A percentile compares a stretch with the other conserved stretches of the same genome.
These are phyloP conservation scores for Avena eriantha DNA, from an alignment of 176 grass and related monocot species.

Conservation along the genomic window DNA sequence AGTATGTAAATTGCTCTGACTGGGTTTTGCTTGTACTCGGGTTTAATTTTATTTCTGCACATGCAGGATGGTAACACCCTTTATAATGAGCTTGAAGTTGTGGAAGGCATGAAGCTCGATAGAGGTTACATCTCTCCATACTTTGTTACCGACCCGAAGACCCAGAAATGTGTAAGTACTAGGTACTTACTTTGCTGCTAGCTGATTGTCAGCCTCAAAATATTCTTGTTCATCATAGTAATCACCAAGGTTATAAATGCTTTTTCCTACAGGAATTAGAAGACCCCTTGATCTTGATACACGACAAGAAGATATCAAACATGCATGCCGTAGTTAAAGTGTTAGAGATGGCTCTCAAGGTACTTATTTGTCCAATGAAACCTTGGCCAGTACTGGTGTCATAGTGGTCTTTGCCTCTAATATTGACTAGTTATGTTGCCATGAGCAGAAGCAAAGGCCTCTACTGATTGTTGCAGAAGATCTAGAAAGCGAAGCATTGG, in stretches of 20 bases:
- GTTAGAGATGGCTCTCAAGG: constrained; percentile 85
- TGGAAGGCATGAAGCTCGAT: constrained; percentile 99
- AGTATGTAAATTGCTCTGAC: not conserved
- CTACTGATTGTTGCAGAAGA: constrained; percentile 97
- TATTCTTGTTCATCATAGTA: not conserved
- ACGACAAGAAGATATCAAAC: constrained; percentile 96
- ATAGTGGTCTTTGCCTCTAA: not conserved
- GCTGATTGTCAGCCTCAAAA: not conserved
- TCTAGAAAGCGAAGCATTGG: constrained; percentile 96
- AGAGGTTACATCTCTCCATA: constrained; percentile 98
- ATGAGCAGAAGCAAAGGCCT: constrained; percentile 81
- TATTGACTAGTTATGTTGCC: constrained; percentile 22
- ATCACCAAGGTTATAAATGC: not conserved
- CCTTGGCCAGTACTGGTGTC: not conserved
- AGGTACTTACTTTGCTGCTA: not conserved
- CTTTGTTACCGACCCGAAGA: constrained; percentile 91
- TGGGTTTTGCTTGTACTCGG: not conserved
- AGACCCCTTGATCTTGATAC: constrained; percentile 89
- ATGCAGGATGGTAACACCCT: constrained; percentile 91
- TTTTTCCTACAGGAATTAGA: constrained; percentile 74
- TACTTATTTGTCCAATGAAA: constrained; percentile 24
- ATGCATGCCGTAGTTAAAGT: constrained; percentile 81
- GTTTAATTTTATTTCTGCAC: constrained; percentile 26
- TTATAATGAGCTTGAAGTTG: constrained; percentile 94
- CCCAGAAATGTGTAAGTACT: constrained; percentile 96